Evolutionary conservation across 441 rosid genomes (phyloP), one percentile per base, ranked within the genome.

Genomic region (Gossypium aridum): DNA sequence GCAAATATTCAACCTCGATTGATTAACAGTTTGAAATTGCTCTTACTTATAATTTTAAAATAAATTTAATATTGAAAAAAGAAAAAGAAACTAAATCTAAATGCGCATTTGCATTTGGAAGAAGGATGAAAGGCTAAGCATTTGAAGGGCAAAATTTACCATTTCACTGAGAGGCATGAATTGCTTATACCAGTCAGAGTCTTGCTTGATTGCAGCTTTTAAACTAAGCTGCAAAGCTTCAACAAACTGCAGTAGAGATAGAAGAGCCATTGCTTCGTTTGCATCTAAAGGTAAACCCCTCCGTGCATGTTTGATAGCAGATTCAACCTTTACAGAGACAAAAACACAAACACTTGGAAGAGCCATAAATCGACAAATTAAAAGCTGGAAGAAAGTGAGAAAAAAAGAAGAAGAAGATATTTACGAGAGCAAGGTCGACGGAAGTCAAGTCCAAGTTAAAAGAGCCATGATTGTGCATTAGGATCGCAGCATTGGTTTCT

Each of bases 401-500:
- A 13, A 57, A 7, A 67, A 76, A 57, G 2, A 67, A 76, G 0
- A 74, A 57, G 6, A 67, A 76, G 3, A 74, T 57, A 57, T 22
- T 68, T 70, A 92, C 97, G 56, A 86, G 77, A 73, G 78, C 76
- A 75, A 88, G 88, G 59, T 87, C 78, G 23, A 92, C 67, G 63
- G 85, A 70, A 72, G 87, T 79, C 67, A 95, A 89, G 83, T 87
- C 87, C 80, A 92, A 83, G 82, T 76, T 74, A 77, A 88, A 92
- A 53, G 91, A 83, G 14, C 91, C 91, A 31, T 89, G 92, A 55
- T 85, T 80, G 76, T 84, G 88, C 96, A 95, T 90, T 86, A 81
- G 75, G 70, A 92, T 80, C 53, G 93, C 97, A 8, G 97, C 97
- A 57, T 92, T 83, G 12, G 97, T 92, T 82, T 95, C 98, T 34